Base-by-base conservation (phyloP, 441 rosid genomes). In the Melastoma candidum region DNA sequence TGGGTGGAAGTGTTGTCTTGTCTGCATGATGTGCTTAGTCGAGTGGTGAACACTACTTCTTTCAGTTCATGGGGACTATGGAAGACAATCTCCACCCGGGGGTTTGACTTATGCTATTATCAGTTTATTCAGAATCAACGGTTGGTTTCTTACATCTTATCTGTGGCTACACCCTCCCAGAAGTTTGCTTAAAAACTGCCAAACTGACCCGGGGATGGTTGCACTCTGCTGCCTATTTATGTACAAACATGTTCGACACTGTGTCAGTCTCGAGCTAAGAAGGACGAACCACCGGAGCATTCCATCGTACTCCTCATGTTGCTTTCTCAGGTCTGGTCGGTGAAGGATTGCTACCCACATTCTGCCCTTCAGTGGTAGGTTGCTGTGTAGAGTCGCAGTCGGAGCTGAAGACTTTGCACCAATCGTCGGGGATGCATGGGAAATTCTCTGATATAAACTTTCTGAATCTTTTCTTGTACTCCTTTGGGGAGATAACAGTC, bases 391-490 rank as follows among this genome's bases (percentile, higher is more conserved):
- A 46, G 14, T 48, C 49, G 22, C 58, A 54, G 11, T 39, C 26
- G 1, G 26, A 29, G 54, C 74, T 69, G 48, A 84, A 79, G 25
- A 79, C 71, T 48, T 77, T 70, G 46, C 77, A 69, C 99, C 99
- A 93, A n/a, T 75, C 69, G 55, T 94, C 96, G 0, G 99, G 99
- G 45, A 94, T 90, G 14, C 94, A 77, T 54, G 84, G 68, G 74
- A 94, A 87, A 72, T 94, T 73, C 0, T 76, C 74, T 26, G 87
- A 74, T 87, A 94, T 85, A 69, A 90, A 89, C 66, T 85, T 93
- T 58, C 96, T 77, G 78, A 93, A 88, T 70, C 98, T 74, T 45
- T 81, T 84, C 82, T 94, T 94, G 75, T 94, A 94, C 61, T 94
- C 97, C 49, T 49, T 83, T 0, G 99, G 97, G 61, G 96, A 87